Conservation (phyloP, 2,329 filamentous ascomycete species). For the Sporothrix euskadiensis region DNA sequence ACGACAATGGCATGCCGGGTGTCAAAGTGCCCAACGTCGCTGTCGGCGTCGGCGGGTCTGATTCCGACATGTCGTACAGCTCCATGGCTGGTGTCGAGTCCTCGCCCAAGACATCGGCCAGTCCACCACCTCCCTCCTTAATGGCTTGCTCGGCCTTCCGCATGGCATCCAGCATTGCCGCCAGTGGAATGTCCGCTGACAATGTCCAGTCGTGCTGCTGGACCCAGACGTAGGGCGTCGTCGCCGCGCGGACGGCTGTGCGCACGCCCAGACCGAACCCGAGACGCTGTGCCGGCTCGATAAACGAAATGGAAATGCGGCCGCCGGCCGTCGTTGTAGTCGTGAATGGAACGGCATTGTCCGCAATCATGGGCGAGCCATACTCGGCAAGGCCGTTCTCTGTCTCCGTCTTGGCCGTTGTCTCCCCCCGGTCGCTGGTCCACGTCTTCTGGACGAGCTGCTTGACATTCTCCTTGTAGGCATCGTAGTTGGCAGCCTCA, state of each 20-base stretch:
- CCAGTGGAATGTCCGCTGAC: conserved; percentile 48
- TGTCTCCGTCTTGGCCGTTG: background rate
- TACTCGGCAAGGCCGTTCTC: conserved; percentile 48
- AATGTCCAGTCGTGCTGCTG: conserved; percentile 61
- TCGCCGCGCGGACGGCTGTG: conserved; percentile 49
- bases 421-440: background rate
- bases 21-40: too few relatives aligned
- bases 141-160: conserved; percentile 34
- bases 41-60: background rate
- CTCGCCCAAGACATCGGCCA: background rate
- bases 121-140: background rate
- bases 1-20: background rate
- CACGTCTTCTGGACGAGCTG: conserved; percentile 40
- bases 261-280: conserved; percentile 58
- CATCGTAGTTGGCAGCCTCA: conserved; percentile 45
- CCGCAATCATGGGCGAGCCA: conserved; percentile 40
- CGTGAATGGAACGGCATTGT: conserved; percentile 43
- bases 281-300: conserved; percentile 50
- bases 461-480: conserved; percentile 53
- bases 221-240: conserved; percentile 57
- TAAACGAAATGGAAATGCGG: conserved; percentile 50
- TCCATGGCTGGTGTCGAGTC: background rate
- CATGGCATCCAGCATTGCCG: conserved; percentile 51
- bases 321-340: conserved; percentile 41
- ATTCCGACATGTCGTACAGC: background rate